Evolutionary conservation across 2,329 filamentous ascomycete species (phyloP).

Genomic region (Diaporthe sp.): DNA sequence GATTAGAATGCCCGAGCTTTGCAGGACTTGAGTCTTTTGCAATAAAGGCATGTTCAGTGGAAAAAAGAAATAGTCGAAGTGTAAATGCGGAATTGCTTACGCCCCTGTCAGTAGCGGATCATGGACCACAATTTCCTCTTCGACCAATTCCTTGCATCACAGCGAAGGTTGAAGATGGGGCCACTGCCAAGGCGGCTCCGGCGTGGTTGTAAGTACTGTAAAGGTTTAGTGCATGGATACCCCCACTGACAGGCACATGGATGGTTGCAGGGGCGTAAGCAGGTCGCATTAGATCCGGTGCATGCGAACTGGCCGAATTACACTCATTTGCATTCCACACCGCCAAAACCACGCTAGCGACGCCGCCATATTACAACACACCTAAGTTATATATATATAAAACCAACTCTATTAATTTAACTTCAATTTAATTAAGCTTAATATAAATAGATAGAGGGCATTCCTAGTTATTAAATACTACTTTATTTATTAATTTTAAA

Average conservation of each 20-base stretch:
- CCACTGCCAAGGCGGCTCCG: background rate
- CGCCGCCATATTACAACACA: no score
- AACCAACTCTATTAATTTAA: no score
- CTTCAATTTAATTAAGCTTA: no score
- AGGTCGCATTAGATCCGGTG: background rate
- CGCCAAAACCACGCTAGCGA: no score
- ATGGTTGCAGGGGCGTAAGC: conserved; percentile 9
- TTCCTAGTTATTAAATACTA: no score
- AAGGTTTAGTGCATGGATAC: no score
- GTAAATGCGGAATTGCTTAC: background rate
- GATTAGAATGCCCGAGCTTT: background rate
- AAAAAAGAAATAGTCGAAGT: background rate
- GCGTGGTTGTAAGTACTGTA: background rate
- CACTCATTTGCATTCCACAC: no score
- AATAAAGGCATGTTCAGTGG: background rate
- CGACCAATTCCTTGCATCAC: background rate
- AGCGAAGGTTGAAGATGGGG: background rate
- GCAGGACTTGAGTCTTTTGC: background rate
- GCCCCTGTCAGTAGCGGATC: background rate
- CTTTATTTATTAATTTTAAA: no score
- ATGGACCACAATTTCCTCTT: background rate
- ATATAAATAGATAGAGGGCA: no score
- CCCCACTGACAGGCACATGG: background rate
- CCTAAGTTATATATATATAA: no score
- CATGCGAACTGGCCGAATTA: background rate